These are phyloP conservation scores for Phytopythium sindhum DNA, from an alignment of 352 stramenopile species.

Conservation along the genomic window DNA sequence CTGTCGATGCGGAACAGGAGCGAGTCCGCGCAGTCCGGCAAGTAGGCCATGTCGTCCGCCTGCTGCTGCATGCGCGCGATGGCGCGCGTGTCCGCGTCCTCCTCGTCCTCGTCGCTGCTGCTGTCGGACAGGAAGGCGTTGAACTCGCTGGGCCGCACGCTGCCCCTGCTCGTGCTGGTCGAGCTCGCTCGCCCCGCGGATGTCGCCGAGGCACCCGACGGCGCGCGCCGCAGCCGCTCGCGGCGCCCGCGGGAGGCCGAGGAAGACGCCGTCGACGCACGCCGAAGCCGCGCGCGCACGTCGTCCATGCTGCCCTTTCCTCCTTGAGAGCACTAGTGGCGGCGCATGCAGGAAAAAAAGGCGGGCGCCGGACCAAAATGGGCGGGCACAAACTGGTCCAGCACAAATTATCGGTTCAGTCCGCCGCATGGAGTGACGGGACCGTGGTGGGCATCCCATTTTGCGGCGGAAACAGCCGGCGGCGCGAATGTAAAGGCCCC, in stretches of 20 bases:
- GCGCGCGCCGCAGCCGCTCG: not conserved
- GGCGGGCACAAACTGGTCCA: not conserved
- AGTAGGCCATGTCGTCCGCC: slow-evolving; percentile 43
- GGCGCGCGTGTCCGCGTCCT: slow-evolving; percentile 21
- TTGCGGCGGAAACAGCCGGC: not conserved
- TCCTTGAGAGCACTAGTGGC: not conserved
- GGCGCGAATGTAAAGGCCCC: slow-evolving; percentile 1
- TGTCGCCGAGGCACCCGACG: not conserved
- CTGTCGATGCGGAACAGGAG: slow-evolving; percentile 27
- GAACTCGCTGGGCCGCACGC: slow-evolving; percentile 19
- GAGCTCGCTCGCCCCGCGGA: not conserved
- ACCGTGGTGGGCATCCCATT: not conserved
- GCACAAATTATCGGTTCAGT: not conserved
- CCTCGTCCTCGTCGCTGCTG: slow-evolving; percentile 27
- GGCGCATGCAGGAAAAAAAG: not conserved
- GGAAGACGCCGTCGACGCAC: slow-evolving; percentile 13
- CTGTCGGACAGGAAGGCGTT: slow-evolving; percentile 42
- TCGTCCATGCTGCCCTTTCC: slow-evolving; percentile 6
- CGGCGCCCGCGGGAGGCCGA: not conserved
- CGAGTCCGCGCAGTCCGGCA: slow-evolving; percentile 10
- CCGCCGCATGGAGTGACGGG: not conserved
- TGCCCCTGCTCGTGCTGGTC: slow-evolving; percentile 6
- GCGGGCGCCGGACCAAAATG: not conserved
- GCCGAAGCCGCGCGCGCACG: not conserved
- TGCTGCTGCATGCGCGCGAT: slow-evolving; percentile 48